Evolutionary conservation across 345 rosid genomes (phyloP).

Genomic region (Boechera retrofracta): DNA sequence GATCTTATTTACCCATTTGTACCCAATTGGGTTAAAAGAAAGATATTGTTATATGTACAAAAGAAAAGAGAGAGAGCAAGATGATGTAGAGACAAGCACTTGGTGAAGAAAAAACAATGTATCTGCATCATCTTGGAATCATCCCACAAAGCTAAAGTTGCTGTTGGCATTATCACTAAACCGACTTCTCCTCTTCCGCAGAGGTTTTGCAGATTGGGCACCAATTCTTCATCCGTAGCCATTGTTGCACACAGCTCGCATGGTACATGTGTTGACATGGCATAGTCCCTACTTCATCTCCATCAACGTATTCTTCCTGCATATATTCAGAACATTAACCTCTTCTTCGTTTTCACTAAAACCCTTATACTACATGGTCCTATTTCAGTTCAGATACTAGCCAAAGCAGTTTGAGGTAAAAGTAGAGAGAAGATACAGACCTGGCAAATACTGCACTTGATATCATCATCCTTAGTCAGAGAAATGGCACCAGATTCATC

Average conservation of each 20-base stretch:
- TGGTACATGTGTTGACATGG: conserved; percentile 84
- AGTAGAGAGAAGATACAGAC: conserved; percentile 44
- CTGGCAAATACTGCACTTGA: conserved; percentile 96
- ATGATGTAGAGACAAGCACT: conserved; percentile 37
- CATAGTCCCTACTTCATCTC: conserved; percentile 81
- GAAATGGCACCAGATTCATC: conserved; percentile 41
- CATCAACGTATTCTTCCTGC: conserved; percentile 86
- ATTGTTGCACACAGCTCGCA: conserved; percentile 66
- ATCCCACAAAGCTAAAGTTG: conserved; percentile 34
- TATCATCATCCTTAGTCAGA: conserved; percentile 46
- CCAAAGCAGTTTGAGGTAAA: background rate
- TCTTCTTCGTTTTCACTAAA: conserved; percentile 22
- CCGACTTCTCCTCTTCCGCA: conserved; percentile 42
- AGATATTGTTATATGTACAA: conserved; percentile 36
- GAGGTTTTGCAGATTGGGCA: conserved; percentile 92
- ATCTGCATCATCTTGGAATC: conserved; percentile 42
- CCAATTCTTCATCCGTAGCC: conserved; percentile 95
- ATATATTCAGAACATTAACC: conserved; percentile 26
- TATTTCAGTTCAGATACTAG: conserved; percentile 11
- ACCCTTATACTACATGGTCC: background rate
- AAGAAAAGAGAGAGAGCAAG: conserved; percentile 29
- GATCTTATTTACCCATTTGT: conserved; percentile 31
- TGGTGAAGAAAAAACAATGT: conserved; percentile 31
- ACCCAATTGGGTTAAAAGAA: conserved; percentile 30
- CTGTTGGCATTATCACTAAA: conserved; percentile 32